phyloP scores from a whole-genome alignment of 352 stramenopile genomes.

The Phytophthora foliorum region DNA sequence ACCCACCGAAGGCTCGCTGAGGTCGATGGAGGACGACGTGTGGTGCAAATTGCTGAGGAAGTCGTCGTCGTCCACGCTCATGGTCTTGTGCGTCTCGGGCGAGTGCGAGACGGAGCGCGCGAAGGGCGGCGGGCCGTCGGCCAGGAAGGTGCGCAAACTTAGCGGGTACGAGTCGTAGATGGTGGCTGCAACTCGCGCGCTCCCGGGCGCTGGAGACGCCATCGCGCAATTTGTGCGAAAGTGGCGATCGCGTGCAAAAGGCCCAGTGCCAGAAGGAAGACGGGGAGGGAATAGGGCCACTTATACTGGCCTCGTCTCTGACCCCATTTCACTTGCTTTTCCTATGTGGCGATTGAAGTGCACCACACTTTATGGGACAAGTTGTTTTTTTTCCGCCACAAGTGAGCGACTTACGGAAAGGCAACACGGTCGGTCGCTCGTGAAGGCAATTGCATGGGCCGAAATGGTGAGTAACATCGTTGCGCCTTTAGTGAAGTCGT shows the following conservation, averaged over 20 bases:
- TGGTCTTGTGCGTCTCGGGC: constrained; percentile 25
- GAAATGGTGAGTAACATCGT: constrained; percentile 16
- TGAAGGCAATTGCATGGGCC: not conserved
- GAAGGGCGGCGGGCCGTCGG: constrained; percentile 34
- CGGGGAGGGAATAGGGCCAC: constrained; percentile 32
- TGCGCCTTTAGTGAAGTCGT: constrained; percentile 17
- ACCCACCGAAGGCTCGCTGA: too few relatives aligned
- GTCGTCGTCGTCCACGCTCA: constrained; percentile 37
- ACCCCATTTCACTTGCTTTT: constrained; percentile 15
- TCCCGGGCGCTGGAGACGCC: constrained; percentile 23
- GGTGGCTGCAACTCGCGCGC: constrained; percentile 38
- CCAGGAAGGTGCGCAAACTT: constrained; percentile 44
- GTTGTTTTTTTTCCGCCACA: not conserved
- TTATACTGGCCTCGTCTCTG: constrained; percentile 23
- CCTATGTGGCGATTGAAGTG: constrained; percentile 7
- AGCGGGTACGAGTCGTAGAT: constrained; percentile 83
- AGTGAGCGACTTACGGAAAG: constrained; percentile 1
- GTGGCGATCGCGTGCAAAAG: not conserved
- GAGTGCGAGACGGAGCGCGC: constrained; percentile 37
- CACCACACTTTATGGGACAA: not conserved
- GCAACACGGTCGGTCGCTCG: not conserved
- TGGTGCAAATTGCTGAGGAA: constrained; percentile 41
- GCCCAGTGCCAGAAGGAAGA: constrained; percentile 43
- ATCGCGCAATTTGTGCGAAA: constrained; percentile 11
- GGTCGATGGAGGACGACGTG: constrained; percentile 38